Conservation (phyloP, 1,284 basidiomycete species). For the Tetrapyrgos nigripes region DNA sequence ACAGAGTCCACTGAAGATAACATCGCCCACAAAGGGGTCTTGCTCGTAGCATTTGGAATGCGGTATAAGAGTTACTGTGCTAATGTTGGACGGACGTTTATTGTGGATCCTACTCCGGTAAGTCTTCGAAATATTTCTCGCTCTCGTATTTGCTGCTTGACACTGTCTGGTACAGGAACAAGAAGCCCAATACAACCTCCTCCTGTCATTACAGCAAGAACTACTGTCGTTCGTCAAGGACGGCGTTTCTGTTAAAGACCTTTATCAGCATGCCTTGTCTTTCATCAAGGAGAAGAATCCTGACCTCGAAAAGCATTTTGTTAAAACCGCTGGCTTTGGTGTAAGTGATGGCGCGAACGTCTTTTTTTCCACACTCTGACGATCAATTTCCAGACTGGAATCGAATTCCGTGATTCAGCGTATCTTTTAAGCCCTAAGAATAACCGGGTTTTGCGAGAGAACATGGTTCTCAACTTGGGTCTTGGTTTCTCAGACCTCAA, state of each 20-base stretch:
- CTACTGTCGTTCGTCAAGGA: slow-evolving; percentile 82
- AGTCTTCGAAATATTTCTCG: slow-evolving; percentile 26
- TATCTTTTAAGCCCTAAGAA: slow-evolving; percentile 89
- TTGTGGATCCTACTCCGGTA: slow-evolving; percentile 92
- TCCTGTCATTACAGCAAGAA: slow-evolving; percentile 83
- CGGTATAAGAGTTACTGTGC: slow-evolving; percentile 94
- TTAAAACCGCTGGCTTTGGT: slow-evolving; percentile 92
- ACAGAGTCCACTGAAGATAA: slow-evolving; percentile 86
- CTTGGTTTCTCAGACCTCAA: slow-evolving; percentile 87
- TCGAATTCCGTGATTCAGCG: slow-evolving; percentile 92
- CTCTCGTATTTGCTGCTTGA: slow-evolving; percentile 5
- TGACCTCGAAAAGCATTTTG: slow-evolving; percentile 84
- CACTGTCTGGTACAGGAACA: slow-evolving; percentile 66
- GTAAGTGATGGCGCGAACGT: slow-evolving; percentile 48
- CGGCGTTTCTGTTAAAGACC: slow-evolving; percentile 79
- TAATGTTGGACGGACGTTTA: slow-evolving; percentile 92
- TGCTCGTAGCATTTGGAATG: slow-evolving; percentile 89
- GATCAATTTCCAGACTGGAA: slow-evolving; percentile 69
- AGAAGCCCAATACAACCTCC: slow-evolving; percentile 84
- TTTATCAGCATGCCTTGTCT: slow-evolving; percentile 81
- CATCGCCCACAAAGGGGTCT: slow-evolving; percentile 90
- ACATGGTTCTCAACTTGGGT: slow-evolving; percentile 88
- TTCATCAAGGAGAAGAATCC: slow-evolving; percentile 82
- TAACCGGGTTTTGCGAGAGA: slow-evolving; percentile 68
- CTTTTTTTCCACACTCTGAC: slow-evolving; percentile 17